Evolutionary conservation across 257 asterid genomes (phyloP), one percentile per base, ranked within the genome.

Genomic region (Salvia hispanica): DNA sequence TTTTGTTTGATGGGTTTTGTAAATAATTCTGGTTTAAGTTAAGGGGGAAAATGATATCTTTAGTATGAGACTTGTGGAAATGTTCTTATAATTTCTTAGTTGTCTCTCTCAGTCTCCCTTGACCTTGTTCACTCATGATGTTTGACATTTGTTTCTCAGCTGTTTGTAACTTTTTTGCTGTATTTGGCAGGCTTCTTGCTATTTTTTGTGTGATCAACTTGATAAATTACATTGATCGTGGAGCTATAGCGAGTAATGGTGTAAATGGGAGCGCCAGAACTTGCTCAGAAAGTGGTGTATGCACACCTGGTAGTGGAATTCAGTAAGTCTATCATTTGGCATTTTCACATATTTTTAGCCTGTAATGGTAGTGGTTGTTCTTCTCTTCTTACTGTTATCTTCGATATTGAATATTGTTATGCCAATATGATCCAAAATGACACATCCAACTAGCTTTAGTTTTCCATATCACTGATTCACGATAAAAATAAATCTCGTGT

Each of bases 201-300:
- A 74, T 87, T 53, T 90, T 90, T 58, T 90, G 95, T 62, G 45
- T 83, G 18, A 84, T 90, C 77, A 87, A 87, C 83, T 81, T 90
- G 56, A 51, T 90, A 66, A 90, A 90, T 78, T 90, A 87, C 84
- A 58, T 90, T 13, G 97, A 90, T 74, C 93, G 97, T 6, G 97
- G 97, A 66, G 83, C 91, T 61, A 90, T 90, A 79, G 97, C 95
- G 15, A 90, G 97, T 80, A 90, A 90, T 66, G 97, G 97, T 52
- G 95, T 90, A 53, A 90, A 90, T 66, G 97, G 97, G 67, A 87
- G 85, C 74, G 84, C 68, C 21, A 67, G 34, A 78, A 66, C 74
- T 77, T 90, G 97, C 78, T 67, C 83, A 3, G 68, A 75, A 16
- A 37, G 66, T 72, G 95, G 97, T 60, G 67, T 53, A 44, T 90